phyloP scores from a whole-genome alignment of 495 filamentous ascomycete genomes.

The Glonium stellatum region DNA sequence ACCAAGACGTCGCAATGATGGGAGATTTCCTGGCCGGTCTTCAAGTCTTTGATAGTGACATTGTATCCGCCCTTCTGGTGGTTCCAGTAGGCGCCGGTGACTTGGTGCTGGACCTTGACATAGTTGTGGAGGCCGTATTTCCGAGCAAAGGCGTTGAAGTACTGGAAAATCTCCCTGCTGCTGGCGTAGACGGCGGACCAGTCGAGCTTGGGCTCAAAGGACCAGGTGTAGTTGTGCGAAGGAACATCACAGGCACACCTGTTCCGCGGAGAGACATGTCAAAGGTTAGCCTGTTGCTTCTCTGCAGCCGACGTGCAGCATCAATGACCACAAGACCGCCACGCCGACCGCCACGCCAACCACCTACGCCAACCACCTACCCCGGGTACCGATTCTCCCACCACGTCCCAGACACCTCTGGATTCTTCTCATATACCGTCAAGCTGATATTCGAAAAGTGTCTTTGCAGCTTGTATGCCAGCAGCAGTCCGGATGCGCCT shows the following conservation, averaged over 20 bases:
- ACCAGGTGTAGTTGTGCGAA: slow-evolving; percentile 37
- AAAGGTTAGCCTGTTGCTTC: too few species aligned
- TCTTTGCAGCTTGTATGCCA: slow-evolving; percentile 31
- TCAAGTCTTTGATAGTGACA: slow-evolving; percentile 30
- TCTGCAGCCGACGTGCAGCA: too few species aligned
- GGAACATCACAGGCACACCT: slow-evolving; percentile 40
- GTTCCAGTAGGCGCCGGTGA: slow-evolving; percentile 32
- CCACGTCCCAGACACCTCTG: slow-evolving; percentile 27
- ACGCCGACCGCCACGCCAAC: too few species aligned
- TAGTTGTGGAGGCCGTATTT: slow-evolving; percentile 36
- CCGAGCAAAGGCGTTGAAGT: slow-evolving; percentile 34
- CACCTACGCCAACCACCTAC: too few species aligned
- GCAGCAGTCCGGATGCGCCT: slow-evolving; percentile 29
- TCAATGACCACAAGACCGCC: too few species aligned
- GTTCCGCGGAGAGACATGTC: background rate
- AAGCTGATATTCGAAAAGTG: slow-evolving; percentile 26
- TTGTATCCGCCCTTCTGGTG: slow-evolving; percentile 33
- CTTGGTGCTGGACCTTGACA: slow-evolving; percentile 31
- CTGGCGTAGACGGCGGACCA: slow-evolving; percentile 38
- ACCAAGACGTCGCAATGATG: slow-evolving; percentile 33
- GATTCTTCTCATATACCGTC: slow-evolving; percentile 29
- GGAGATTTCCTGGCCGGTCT: slow-evolving; percentile 19
- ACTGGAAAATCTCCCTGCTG: slow-evolving; percentile 32
- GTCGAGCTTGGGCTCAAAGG: slow-evolving; percentile 39
- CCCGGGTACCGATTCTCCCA: slow-evolving; percentile 35